Evolutionary conservation across 2,329 filamentous ascomycete genomes (phyloP), one percentile per base, ranked within the genome.

Genomic region (Nothophoma quercina): DNA sequence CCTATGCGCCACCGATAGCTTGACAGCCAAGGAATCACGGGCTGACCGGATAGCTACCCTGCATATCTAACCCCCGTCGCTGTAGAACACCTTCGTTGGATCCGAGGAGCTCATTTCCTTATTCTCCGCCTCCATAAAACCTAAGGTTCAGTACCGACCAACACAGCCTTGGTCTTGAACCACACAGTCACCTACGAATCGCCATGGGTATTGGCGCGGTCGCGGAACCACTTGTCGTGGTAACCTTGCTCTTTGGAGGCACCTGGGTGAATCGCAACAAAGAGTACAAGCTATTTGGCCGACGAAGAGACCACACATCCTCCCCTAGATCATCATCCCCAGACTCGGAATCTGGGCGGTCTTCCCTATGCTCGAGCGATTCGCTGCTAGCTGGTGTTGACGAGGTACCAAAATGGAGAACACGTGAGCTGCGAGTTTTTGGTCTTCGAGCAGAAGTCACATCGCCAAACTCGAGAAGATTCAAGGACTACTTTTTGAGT

Each of bases 391-490:
- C 68, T 13, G 55, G 61, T 8, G 67, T 77, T 29, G 79, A 82
- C 54, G 64, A 65, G 13, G 56, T 62, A 16, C 70, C 75, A 2
- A 71, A 68, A 71, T 85, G 82, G 82, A 75, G 79, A 59, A 78
- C 75, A 62, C 73, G 84, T 47, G 73, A 78, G 40, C 55, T 86
- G 26, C 62, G 73, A 5, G 52, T 85, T 7, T 73, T 81, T 25
- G 75, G 75, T 1, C 76, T 78, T 59, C 75, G 70, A 43, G 78
- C 69, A 38, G 75, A 79, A 25, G 76, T 88, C 16, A 76, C 76
- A 5, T 83, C 84, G 15, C 86, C 87, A 2, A 87, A 89, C 68
- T 88, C 86, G 1, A 75, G 76, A 30, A 75, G 83, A 6, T 88
- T 87, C 64, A 79, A 81, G 58, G 79, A 83, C 55, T 81, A 83